phyloP scores from a whole-genome alignment of 1,284 basidiomycete genomes.

The Somion occarium region DNA sequence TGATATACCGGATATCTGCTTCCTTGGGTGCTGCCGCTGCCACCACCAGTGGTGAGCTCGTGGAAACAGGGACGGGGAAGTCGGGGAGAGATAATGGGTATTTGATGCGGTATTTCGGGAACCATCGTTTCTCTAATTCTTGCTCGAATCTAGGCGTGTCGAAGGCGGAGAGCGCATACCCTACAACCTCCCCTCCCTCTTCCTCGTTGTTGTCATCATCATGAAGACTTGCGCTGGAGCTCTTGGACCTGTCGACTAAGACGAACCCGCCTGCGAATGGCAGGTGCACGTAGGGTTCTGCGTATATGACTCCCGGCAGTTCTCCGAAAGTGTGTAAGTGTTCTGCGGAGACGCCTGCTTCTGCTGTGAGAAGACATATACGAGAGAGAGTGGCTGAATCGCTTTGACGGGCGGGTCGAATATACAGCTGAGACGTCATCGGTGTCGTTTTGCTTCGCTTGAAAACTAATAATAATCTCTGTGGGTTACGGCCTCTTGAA shows the following conservation, averaged over 20 bases:
- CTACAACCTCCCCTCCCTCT: constrained; percentile 38
- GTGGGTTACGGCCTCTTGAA: too few species aligned
- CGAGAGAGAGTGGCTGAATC: constrained; percentile 56
- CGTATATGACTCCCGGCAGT: constrained; percentile 64
- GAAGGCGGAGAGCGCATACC: constrained; percentile 56
- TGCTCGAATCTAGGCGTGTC: constrained; percentile 58
- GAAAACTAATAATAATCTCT: too few species aligned
- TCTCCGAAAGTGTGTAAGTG: constrained; percentile 53
- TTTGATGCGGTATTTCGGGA: constrained; percentile 47
- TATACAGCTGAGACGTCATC: constrained; percentile 20
- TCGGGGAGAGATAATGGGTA: constrained; percentile 35
- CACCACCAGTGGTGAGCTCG: not conserved
- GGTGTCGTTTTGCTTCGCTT: too few species aligned
- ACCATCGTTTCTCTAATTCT: constrained; percentile 49
- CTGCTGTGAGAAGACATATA: constrained; percentile 70
- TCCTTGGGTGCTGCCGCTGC: constrained; percentile 28
- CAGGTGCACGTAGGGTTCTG: constrained; percentile 68
- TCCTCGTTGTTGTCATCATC: constrained; percentile 9
- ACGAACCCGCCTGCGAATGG: constrained; percentile 69
- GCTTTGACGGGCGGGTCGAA: constrained; percentile 49
- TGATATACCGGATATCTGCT: constrained; percentile 47
- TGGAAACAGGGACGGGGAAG: constrained; percentile 24
- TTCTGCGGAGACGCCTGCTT: constrained; percentile 65
- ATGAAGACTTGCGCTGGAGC: not conserved
- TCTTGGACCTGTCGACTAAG: constrained; percentile 45